phyloP scores from a whole-genome alignment of 1,284 basidiomycete species.

The Leccinum angustisporum region DNA sequence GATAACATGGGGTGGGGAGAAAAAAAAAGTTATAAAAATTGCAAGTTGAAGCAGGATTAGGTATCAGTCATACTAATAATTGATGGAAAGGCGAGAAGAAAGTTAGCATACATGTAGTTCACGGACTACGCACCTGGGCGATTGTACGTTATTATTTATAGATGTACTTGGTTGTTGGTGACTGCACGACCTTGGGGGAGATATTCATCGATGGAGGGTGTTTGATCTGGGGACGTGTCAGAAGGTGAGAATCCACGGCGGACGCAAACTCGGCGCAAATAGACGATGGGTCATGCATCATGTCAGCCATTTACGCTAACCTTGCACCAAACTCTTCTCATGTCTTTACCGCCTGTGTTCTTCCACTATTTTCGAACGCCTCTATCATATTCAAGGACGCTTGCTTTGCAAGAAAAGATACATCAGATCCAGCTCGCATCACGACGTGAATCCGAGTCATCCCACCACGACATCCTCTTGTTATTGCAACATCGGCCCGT shows the following conservation, averaged over 20 bases:
- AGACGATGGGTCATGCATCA: not conserved
- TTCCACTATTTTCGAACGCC: slow-evolving; percentile 77
- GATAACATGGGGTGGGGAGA: slow-evolving; percentile 30
- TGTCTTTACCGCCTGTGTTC: slow-evolving; percentile 64
- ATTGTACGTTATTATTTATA: not conserved
- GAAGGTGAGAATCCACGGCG: not conserved
- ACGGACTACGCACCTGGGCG: not conserved
- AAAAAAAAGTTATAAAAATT: slow-evolving; percentile 12
- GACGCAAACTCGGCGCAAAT: not conserved
- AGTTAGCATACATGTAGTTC: not conserved
- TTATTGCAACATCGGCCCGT: slow-evolving; percentile 89
- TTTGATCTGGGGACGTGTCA: not conserved
- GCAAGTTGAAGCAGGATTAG: not conserved
- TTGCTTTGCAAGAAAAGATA: slow-evolving; percentile 70
- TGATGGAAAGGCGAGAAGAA: not conserved
- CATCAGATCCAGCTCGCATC: slow-evolving; percentile 59
- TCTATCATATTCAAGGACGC: slow-evolving; percentile 68
- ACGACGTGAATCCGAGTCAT: slow-evolving; percentile 40
- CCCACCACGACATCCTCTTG: slow-evolving; percentile 66
- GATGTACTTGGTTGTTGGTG: not conserved
- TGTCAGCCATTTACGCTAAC: not conserved
- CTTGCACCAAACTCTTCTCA: slow-evolving; percentile 16
- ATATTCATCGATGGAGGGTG: not conserved
- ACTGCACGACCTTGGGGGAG: not conserved
- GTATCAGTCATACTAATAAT: not conserved